Conservation (phyloP, 352 stramenopile genomes). For the Phytopythium mirpurense region DNA sequence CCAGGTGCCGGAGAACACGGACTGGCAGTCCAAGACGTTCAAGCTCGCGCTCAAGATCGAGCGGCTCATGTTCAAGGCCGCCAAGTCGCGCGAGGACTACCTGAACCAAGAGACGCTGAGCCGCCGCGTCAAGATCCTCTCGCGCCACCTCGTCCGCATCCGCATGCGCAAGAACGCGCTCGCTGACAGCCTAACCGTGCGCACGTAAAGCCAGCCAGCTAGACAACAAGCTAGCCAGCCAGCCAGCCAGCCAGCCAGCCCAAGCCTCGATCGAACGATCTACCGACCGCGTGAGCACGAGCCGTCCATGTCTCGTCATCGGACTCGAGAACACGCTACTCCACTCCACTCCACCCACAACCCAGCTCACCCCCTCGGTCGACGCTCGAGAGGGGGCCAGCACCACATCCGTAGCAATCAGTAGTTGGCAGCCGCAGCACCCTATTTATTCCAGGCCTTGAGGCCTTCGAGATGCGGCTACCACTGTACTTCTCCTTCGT, state of each 20-base stretch:
- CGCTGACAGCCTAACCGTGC: constrained; percentile 15
- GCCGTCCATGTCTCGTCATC: too few species aligned
- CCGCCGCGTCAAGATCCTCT: constrained; percentile 44
- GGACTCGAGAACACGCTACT: too few species aligned
- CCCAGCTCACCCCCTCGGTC: too few species aligned
- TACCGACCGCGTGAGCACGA: too few species aligned
- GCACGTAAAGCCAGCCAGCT: constrained; percentile 10
- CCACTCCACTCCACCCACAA: too few species aligned
- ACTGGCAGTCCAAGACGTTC: constrained; percentile 60
- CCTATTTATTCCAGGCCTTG: background rate
- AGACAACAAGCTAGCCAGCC: too few species aligned
- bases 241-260: too few species aligned
- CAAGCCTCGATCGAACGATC: too few species aligned
- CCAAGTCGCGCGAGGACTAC: constrained; percentile 46
- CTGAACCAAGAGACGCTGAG: constrained; percentile 40
- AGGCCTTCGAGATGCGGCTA: too few species aligned
- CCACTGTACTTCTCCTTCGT: too few species aligned
- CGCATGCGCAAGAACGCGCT: constrained; percentile 55
- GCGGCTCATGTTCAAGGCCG: constrained; percentile 49
- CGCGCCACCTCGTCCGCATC: constrained; percentile 48
- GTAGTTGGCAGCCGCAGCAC: background rate
- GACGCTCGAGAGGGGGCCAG: too few species aligned
- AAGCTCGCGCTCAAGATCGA: constrained; percentile 60
- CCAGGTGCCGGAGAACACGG: constrained; percentile 47
- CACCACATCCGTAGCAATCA: too few species aligned